A percentile compares a stretch with the other conserved stretches of the same genome.
Evolutionary conservation across 1,139 yeast genomes (phyloP).

Genomic region (Candida sanyaensis): DNA sequence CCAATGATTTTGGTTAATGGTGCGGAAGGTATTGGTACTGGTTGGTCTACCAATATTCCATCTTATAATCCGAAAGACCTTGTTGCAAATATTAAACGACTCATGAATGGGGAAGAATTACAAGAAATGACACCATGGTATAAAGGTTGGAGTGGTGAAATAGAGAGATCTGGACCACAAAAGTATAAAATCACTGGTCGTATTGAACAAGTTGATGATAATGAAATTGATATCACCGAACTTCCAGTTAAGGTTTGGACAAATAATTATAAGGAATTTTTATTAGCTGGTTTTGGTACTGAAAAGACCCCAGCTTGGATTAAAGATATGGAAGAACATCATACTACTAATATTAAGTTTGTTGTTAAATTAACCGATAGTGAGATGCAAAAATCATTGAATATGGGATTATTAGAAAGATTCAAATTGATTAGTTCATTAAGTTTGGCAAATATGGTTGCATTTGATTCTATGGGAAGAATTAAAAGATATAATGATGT

Average conservation of each 20-base stretch:
- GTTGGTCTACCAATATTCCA: constrained; percentile 97
- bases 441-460: constrained; percentile 86
- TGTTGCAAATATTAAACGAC: constrained; percentile 66
- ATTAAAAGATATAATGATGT: constrained; percentile 79
- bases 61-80: constrained; percentile 86
- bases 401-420: constrained; percentile 77
- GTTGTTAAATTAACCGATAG: constrained; percentile 71
- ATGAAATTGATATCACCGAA: constrained; percentile 86
- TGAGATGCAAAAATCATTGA: constrained; percentile 79
- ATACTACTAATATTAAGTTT: constrained; percentile 78
- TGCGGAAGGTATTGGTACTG: constrained; percentile 98
- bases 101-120: constrained; percentile 75
- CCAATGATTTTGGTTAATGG: constrained; percentile 96
- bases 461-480: constrained; percentile 90
- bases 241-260: constrained; percentile 95
- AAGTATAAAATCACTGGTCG: constrained; percentile 76
- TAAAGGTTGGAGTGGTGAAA: constrained; percentile 90
- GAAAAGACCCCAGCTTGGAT: constrained; percentile 83
- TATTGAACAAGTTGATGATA: constrained; percentile 79
- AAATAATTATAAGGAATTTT: constrained; percentile 79
- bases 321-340: constrained; percentile 94
- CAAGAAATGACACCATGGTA: constrained; percentile 90
- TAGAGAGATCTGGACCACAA: constrained; percentile 65
- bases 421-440: constrained; percentile 75
- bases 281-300: constrained; percentile 74